Conservation (phyloP, 129 eudicot genomes). For the Chrysanthemum seticuspe region DNA sequence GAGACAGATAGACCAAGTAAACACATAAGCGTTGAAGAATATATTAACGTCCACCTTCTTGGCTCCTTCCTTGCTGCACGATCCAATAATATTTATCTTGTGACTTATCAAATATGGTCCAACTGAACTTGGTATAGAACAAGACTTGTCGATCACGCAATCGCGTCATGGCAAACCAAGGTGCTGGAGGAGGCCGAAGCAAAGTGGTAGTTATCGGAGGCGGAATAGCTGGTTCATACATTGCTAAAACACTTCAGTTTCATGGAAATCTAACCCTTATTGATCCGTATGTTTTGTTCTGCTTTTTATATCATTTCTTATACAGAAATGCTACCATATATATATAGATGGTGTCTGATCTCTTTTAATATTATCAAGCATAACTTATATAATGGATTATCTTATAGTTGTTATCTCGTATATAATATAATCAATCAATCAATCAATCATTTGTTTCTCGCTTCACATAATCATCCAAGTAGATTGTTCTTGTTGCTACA, state of each 20-base stretch:
- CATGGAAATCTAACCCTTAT: constrained; percentile 67
- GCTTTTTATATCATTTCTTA: background rate
- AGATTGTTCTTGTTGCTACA: too few relatives aligned
- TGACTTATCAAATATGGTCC: background rate
- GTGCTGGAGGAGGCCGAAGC: constrained; percentile 22
- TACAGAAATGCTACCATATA: background rate
- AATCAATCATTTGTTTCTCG: too few relatives aligned
- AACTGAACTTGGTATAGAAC: background rate
- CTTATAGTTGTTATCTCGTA: too few relatives aligned
- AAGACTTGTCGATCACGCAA: background rate
- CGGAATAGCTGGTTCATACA: constrained; percentile 83
- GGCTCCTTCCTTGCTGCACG: constrained; percentile 26
- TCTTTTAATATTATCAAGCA: too few relatives aligned
- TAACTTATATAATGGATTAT: too few relatives aligned
- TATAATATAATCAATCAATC: too few relatives aligned
- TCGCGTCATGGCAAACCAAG: constrained; percentile 17
- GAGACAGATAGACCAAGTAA: constrained; percentile 17
- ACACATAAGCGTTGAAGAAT: background rate
- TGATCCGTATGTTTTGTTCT: constrained; percentile 63
- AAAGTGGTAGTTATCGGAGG: constrained; percentile 89
- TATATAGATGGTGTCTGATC: background rate
- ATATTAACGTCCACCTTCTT: constrained; percentile 1
- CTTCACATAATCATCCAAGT: too few relatives aligned
- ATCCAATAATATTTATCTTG: background rate
- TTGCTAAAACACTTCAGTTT: constrained; percentile 75